These are phyloP conservation scores for Linderniella brevidens DNA, from an alignment of 257 asterid species.

Conservation along the genomic window DNA sequence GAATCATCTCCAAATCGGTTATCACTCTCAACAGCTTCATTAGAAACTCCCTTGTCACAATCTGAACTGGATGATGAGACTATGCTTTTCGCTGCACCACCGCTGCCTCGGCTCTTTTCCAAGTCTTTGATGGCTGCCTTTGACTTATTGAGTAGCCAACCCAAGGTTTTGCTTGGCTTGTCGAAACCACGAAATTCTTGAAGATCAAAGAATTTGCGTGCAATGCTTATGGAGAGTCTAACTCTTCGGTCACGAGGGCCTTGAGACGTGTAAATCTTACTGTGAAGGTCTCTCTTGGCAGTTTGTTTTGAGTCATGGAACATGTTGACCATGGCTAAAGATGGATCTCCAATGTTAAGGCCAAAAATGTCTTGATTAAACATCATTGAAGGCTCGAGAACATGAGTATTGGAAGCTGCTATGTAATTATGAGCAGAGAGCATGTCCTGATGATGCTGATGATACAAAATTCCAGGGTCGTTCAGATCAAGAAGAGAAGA, in stretches of 20 bases:
- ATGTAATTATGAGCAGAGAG: too few relatives aligned
- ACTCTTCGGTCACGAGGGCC: slow-evolving; percentile 69
- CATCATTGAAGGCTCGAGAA: too few relatives aligned
- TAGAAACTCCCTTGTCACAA: too few relatives aligned
- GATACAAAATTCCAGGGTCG: too few relatives aligned
- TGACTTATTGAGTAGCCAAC: slow-evolving; percentile 42
- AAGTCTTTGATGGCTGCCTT: slow-evolving; percentile 27
- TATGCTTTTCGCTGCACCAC: too few relatives aligned
- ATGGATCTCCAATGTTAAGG: too few relatives aligned
- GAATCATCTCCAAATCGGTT: slow-evolving; percentile 1
- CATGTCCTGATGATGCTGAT: too few relatives aligned
- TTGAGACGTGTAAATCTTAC: slow-evolving; percentile 54
- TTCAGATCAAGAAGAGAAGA: too few relatives aligned
- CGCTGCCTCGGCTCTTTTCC: neutral
- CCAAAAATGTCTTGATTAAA: too few relatives aligned
- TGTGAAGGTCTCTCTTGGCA: slow-evolving; percentile 54
- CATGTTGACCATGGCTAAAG: too few relatives aligned
- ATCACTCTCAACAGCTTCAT: neutral
- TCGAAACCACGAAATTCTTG: slow-evolving; percentile 59
- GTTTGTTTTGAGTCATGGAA: neutral
- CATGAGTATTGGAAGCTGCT: too few relatives aligned
- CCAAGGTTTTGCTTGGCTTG: slow-evolving; percentile 52
- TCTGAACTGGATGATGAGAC: too few relatives aligned
- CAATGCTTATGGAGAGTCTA: slow-evolving; percentile 52
- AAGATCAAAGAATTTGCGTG: slow-evolving; percentile 35